Evolutionary conservation across 1,284 basidiomycete species (phyloP).

Genomic region (Xerocomus cyaneibrunnescens): DNA sequence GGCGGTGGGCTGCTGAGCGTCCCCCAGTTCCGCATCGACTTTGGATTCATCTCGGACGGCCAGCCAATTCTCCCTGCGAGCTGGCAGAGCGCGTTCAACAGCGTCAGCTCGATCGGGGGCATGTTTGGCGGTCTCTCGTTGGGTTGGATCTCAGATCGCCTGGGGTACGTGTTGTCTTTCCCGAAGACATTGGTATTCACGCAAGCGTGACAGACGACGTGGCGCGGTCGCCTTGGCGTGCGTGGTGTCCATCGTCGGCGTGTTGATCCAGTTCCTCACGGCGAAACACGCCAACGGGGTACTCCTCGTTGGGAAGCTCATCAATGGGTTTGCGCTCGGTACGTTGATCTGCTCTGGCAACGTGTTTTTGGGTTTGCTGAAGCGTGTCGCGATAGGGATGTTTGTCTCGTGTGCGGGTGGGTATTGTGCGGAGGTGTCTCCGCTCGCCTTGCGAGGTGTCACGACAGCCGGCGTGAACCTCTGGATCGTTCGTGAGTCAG

Average conservation of each 20-base stretch:
- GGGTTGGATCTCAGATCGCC: constrained; percentile 27
- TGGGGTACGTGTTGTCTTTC: constrained; percentile 15
- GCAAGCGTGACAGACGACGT: constrained; percentile 15
- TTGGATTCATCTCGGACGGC: constrained; percentile 17
- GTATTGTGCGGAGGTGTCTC: constrained; percentile 34
- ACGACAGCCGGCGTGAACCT: constrained; percentile 32
- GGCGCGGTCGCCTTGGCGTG: constrained; percentile 26
- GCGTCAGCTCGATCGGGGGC: constrained; percentile 25
- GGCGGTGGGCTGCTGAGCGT: constrained; percentile 26
- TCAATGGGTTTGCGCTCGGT: constrained; percentile 32
- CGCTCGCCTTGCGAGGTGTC: constrained; percentile 30
- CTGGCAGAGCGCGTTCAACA: constrained; percentile 34
- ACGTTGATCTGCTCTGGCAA: neutral
- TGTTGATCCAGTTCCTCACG: constrained; percentile 29
- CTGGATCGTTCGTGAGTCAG: constrained; percentile 28
- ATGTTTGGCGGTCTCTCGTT: constrained; percentile 30
- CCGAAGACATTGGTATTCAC: neutral
- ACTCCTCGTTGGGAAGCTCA: constrained; percentile 30
- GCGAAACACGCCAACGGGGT: constrained; percentile 25
- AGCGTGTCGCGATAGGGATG: constrained; percentile 21
- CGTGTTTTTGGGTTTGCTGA: neutral
- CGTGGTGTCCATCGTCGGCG: constrained; percentile 25
- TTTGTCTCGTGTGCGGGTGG: constrained; percentile 26
- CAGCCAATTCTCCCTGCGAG: constrained; percentile 23
- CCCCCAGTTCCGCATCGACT: constrained; percentile 30